phyloP scores from a whole-genome alignment of 73 alveolate genomes.

The Symbiodinium natans region DNA sequence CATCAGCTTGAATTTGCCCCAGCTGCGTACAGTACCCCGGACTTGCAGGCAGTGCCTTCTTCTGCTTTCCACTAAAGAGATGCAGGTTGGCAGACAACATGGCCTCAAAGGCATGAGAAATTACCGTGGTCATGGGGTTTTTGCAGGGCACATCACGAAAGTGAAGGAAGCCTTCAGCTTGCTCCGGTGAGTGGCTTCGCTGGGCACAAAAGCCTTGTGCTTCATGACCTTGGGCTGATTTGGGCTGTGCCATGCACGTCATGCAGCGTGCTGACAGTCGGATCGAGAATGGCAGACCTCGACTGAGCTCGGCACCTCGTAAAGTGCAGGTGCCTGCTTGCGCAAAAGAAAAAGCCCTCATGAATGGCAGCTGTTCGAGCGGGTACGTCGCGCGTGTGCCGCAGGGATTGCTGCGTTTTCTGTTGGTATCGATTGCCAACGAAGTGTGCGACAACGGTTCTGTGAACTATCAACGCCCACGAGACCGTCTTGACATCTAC shows the following conservation, averaged over 20 bases:
- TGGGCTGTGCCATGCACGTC: no score
- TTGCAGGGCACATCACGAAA: no score
- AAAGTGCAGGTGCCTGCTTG: conserved; percentile 8
- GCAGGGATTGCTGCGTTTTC: no score
- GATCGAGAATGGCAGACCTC: not conserved
- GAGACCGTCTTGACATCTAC: no score
- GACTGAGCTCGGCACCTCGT: conserved; percentile 10
- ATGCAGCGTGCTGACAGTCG: no score
- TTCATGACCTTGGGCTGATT: conserved; percentile 61
- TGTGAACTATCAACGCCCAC: no score
- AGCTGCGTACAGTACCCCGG: not conserved
- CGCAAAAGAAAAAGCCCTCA: no score
- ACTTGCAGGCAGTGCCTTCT: not conserved
- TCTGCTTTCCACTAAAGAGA: conserved; percentile 56
- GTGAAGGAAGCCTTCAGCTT: conserved; percentile 29
- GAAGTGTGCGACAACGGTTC: no score
- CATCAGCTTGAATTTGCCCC: not conserved
- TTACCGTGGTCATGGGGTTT: no score
- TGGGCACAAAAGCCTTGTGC: conserved; percentile 63
- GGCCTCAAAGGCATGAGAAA: not conserved
- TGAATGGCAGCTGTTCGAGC: no score
- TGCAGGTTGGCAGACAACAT: conserved; percentile 76
- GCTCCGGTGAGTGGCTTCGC: conserved; percentile 62
- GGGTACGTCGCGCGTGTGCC: no score
- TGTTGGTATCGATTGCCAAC: no score